Base-by-base conservation (phyloP, 352 stramenopile species). In the Phytophthora hybrid region DNA sequence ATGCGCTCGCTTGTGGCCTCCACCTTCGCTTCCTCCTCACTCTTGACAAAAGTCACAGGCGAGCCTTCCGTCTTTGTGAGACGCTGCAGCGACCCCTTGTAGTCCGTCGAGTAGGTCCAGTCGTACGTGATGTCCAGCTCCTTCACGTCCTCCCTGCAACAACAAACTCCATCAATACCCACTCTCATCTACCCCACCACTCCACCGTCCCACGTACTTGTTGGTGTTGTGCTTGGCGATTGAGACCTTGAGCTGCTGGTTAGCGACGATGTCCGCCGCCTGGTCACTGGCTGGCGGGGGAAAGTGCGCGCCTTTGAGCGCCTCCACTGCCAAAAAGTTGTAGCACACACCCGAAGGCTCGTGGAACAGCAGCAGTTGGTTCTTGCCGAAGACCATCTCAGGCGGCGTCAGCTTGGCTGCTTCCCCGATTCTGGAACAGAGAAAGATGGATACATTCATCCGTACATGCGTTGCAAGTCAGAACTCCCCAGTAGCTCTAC, bases 321-420 rank as follows among this genome's bases (percentile, higher is more conserved):
- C 87, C 57, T 95, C 89, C 9, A 93, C 76, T 13, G 87, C 86
- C 26, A 94, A 61, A 23, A 95, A 95, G 66, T 89, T 91, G 78
- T 92, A 91, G 68, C 80, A 89, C 39, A 95, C 72, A 26, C 87
- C 87, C 19, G 82, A 86, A 1, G 84, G 75, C 58, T 91, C 82
- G 71, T 95, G 89, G 74, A 84, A 84, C 61, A 95, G 69, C 13
- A 94, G 61, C 63, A 95, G 59, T 65, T 95, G 89, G 69, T 95
- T 95, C 64, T 91, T 85, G 58, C 89, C 89, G 67, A 94, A 95
- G 26, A 95, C 89, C 89, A 95, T 95, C 83, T 95, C 89, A 14
- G 89, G 89, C 23, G 88, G 87, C 63, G 88, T 95, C 74, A 95
- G 63, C 57, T 91, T 89, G 63, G 82, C 76, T 37, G 76, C 82